Base-by-base conservation (phyloP, 2,329 filamentous ascomycete species). In the Curvularia spicifera region DNA sequence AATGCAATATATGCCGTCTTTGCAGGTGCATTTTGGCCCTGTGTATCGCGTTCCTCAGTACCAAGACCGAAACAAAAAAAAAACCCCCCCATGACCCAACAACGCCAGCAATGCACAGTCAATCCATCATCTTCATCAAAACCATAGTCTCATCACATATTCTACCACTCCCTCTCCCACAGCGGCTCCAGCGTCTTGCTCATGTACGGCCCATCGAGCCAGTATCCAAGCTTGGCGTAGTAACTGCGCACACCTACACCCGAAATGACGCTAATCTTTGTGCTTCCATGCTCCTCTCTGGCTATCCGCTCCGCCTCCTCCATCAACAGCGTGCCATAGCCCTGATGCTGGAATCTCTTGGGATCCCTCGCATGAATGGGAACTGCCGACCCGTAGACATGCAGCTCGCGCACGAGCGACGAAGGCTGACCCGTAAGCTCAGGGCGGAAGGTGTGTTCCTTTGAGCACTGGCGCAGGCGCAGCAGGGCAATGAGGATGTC, bases 301-400 rank as follows among this genome's bases (percentile, higher is more conserved):
- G 96, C 94, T 64, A 99, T 99, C 51, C 93, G 85, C 80, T 98
- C 95, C 0, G 95, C 96, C 79, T 98, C 94, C 73, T 98, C 94
- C 96, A 99, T 99, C 65, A 99, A 75, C 60, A 99, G 78, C 1
- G 95, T 99, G 47, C 95, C 95, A 67, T 96, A 99, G 0, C 95
- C 95, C 76, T 97, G 95, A 79, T 99, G 95, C 80, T 99, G 95
- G 79, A 98, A 98, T 79, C 98, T 98, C 78, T 91, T 89, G 20
- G 94, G 93, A 69, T 99, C 95, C 56, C 96, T 86, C 8, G 93
- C 94, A 78, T 99, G 95, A 45, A 99, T 91, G 0, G 95, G 96
- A n/a, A 99, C 95, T 0, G 96, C 95, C 20, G 91, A 94, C 7
- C 95, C 95, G 74, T 99, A 99, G 0, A 99, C 95, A 78, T 99